A percentile compares a stretch with the other conserved stretches of the same genome.
Evolutionary conservation across 2,329 filamentous ascomycete genomes (phyloP).

Genomic region (Colletotrichum higginsianum): DNA sequence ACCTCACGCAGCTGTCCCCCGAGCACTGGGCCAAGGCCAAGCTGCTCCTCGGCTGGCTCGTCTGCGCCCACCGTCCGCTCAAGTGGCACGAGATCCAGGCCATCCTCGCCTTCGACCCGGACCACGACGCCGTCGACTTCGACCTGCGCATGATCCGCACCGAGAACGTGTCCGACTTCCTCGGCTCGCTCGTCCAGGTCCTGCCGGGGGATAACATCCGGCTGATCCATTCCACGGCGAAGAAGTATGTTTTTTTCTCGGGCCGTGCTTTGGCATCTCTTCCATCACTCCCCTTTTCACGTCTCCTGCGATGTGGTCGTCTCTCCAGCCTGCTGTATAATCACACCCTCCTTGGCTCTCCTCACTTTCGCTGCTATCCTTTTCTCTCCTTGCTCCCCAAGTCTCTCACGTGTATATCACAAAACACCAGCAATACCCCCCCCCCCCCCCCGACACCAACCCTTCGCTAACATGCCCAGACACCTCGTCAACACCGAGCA

Average conservation of each 20-base stretch:
- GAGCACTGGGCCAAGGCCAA: slow-evolving; percentile 46
- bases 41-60: slow-evolving; percentile 57
- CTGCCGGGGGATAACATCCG: slow-evolving; percentile 50
- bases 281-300: too few species aligned
- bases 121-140: slow-evolving; percentile 43
- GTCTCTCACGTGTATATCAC: too few species aligned
- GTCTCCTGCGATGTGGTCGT: too few species aligned
- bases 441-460: too few species aligned
- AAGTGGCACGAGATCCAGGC: slow-evolving; percentile 59
- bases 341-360: too few species aligned
- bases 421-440: too few species aligned
- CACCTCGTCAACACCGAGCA: slow-evolving; percentile 47
- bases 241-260: slow-evolving; percentile 46
- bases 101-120: slow-evolving; percentile 48
- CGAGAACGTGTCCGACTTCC: slow-evolving; percentile 50
- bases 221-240: slow-evolving; percentile 57
- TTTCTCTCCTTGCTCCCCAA: too few species aligned
- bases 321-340: too few species aligned
- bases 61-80: slow-evolving; percentile 56
- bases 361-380: too few species aligned
- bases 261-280: too few species aligned
- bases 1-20: slow-evolving; percentile 1
- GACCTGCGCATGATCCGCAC: slow-evolving; percentile 42
- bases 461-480: slow-evolving; percentile 23
- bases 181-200: slow-evolving; percentile 56